These are phyloP conservation scores for Saxophila tyrrhenica DNA, from an alignment of 495 filamentous ascomycete genomes.

Conservation along the genomic window DNA sequence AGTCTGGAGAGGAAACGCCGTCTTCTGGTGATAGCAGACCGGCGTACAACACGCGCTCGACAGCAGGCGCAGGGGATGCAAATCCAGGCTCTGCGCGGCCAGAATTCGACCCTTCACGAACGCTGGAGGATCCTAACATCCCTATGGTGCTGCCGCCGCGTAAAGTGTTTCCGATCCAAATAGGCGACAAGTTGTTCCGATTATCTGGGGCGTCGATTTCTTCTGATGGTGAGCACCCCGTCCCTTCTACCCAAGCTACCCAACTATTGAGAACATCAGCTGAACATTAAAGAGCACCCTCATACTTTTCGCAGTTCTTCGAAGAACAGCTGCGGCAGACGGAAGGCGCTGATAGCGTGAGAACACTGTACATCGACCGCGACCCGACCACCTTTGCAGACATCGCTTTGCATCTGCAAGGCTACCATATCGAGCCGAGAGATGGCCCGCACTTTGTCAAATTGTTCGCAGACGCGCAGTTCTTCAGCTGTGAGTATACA, in stretches of 20 bases:
- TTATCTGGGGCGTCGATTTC: constrained; percentile 90
- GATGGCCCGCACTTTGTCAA: constrained; percentile 81
- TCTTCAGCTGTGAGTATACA: constrained; percentile 71
- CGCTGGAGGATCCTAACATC: constrained; percentile 2
- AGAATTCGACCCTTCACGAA: neutral
- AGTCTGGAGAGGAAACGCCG: neutral
- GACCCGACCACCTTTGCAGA: constrained; percentile 84
- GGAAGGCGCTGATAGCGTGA: constrained; percentile 43
- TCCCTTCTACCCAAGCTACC: too few relatives aligned
- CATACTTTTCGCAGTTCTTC: constrained; percentile 95
- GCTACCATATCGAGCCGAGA: constrained; percentile 76
- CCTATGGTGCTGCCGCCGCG: constrained; percentile 37
- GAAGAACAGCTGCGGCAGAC: constrained; percentile 61
- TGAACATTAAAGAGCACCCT: constrained; percentile 69
- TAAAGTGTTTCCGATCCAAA: constrained; percentile 86
- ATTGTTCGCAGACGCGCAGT: constrained; percentile 90
- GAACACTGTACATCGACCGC: constrained; percentile 88
- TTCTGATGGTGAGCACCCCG: constrained; percentile 83
- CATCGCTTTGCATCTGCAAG: constrained; percentile 85
- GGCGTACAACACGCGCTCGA: neutral
- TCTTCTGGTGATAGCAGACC: neutral
- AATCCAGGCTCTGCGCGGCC: too few relatives aligned
- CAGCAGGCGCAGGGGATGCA: too few relatives aligned
- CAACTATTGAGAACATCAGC: constrained; percentile 14
- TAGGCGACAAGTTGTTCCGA: constrained; percentile 81